These are phyloP conservation scores for Coleophoma crateriformis DNA, from an alignment of 2,329 filamentous ascomycete species.

Conservation along the genomic window DNA sequence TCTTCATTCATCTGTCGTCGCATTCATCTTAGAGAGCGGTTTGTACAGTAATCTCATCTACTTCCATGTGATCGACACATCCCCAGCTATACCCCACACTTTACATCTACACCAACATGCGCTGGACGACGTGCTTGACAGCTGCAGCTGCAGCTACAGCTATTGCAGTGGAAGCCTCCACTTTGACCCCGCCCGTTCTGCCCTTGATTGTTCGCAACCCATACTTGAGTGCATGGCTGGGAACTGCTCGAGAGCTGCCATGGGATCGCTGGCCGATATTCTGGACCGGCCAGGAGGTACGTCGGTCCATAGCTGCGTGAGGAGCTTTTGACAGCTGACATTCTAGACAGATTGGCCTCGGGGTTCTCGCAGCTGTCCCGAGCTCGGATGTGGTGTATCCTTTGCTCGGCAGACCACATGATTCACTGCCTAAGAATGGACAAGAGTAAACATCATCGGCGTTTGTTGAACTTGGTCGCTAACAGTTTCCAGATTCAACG, in stretches of 20 bases:
- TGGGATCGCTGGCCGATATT: conserved; percentile 88
- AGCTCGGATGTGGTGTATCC: conserved; percentile 56
- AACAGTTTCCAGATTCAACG: conserved; percentile 39
- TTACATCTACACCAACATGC: conserved; percentile 12
- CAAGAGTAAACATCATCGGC: conserved; percentile 22
- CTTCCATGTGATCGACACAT: not conserved
- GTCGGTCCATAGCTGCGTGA: not conserved
- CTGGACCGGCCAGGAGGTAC: conserved; percentile 64
- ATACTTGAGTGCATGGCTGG: conserved; percentile 56
- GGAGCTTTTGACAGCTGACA: conserved; percentile 1
- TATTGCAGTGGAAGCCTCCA: conserved; percentile 37
- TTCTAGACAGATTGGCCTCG: conserved; percentile 47
- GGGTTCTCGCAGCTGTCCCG: conserved; percentile 56
- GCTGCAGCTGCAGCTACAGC: conserved; percentile 20
- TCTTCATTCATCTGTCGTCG: no score
- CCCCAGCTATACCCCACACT: not conserved
- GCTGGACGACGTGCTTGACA: conserved; percentile 19
- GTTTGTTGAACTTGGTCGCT: not conserved
- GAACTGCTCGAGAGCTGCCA: conserved; percentile 63
- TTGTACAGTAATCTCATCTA: not conserved
- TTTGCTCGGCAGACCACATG: conserved; percentile 59
- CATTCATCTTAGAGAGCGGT: no score
- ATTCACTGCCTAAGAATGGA: conserved; percentile 42
- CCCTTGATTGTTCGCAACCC: conserved; percentile 54
- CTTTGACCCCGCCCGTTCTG: conserved; percentile 48